Conservation (phyloP, 306 rosid genomes). For the Glycyrrhiza uralensis region DNA sequence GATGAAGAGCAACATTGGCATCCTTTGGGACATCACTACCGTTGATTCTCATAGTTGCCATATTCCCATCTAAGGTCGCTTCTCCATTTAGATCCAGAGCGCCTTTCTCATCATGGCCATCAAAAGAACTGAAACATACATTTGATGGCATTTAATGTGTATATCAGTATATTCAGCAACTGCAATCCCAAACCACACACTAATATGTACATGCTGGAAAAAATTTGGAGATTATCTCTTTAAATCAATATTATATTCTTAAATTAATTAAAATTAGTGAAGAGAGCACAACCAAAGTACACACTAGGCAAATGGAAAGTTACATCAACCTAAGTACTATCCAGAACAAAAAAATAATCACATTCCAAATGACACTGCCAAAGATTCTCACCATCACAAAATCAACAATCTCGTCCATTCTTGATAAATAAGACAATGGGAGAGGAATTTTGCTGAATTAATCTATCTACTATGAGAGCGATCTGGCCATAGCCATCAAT, state of each 20-base stretch:
- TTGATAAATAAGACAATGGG: not conserved
- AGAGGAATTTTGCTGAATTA: conserved; percentile 5
- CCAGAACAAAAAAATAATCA: not conserved
- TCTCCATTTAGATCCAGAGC: conserved; percentile 56
- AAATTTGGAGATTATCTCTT: not conserved
- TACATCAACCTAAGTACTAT: not conserved
- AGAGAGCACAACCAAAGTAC: conserved; percentile 1
- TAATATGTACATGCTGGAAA: not conserved
- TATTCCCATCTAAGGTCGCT: conserved; percentile 52
- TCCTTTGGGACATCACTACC: conserved; percentile 64
- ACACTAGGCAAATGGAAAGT: conserved; percentile 16
- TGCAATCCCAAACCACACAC: conserved; percentile 5
- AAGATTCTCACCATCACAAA: not conserved
- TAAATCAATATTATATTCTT: not conserved
- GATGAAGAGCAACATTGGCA: conserved; percentile 43
- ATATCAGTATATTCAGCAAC: conserved; percentile 7
- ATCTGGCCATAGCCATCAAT: conserved; percentile 6
- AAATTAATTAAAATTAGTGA: conserved; percentile 11
- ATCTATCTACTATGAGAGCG: not conserved
- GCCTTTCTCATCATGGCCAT: conserved; percentile 78
- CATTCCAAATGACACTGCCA: not conserved
- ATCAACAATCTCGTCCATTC: not conserved
- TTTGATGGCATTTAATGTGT: conserved; percentile 18
- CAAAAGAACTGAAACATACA: conserved; percentile 65
- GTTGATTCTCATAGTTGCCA: conserved; percentile 44